phyloP scores from a whole-genome alignment of 2,329 filamentous ascomycete species.

The Colletotrichum aenigma region DNA sequence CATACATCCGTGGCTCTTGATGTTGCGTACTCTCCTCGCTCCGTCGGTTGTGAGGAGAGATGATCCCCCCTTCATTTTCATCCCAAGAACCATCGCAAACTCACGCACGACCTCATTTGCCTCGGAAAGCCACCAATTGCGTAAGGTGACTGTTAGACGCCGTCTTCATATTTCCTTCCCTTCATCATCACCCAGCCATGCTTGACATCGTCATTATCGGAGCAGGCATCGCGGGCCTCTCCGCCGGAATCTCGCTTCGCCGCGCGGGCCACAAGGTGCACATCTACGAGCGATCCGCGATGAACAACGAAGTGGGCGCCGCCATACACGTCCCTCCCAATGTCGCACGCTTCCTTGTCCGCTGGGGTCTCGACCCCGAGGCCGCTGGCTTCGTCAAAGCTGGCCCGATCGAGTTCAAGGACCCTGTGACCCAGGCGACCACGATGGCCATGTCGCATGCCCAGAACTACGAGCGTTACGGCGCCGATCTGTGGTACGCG shows the following conservation, averaged over 20 bases:
- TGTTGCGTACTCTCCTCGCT: background rate
- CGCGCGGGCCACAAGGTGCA: conserved; percentile 42
- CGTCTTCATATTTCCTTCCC: background rate
- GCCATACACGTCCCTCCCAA: conserved; percentile 44
- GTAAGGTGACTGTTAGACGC: background rate
- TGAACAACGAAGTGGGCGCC: conserved; percentile 41
- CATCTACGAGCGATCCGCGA: conserved; percentile 42
- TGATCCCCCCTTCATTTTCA: background rate
- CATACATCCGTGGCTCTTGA: background rate
- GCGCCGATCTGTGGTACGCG: conserved; percentile 33
- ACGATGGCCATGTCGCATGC: conserved; percentile 22
- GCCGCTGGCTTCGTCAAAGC: conserved; percentile 30
- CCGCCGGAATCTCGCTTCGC: conserved; percentile 39
- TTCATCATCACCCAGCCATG: conserved; percentile 25
- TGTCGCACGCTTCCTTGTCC: conserved; percentile 35
- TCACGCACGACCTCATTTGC: background rate
- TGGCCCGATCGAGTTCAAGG: conserved; percentile 20
- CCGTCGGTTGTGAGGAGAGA: background rate
- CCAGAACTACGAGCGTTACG: conserved; percentile 24
- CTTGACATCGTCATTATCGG: conserved; percentile 45
- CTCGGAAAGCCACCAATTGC: background rate
- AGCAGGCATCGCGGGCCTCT: conserved; percentile 45
- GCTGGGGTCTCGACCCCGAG: conserved; percentile 38
- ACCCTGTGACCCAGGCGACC: conserved; percentile 27
- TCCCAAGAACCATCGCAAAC: background rate